Base-by-base conservation (phyloP, 2,329 filamentous ascomycete species). In the Verticillium isaacii region DNA sequence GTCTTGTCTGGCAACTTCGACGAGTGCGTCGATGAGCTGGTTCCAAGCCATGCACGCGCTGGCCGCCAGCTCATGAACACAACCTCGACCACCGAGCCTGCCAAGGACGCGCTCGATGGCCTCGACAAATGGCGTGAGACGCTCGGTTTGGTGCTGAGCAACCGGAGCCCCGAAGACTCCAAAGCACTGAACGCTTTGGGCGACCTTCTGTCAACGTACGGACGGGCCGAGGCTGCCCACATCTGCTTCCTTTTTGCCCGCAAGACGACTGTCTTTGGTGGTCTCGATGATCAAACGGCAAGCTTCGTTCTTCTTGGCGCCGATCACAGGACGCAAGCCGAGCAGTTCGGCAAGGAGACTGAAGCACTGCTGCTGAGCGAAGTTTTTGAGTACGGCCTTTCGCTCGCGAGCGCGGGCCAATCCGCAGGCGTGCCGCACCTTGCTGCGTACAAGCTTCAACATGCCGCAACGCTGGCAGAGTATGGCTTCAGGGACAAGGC, bases 81-180 rank as follows among this genome's bases (percentile, higher is more conserved):
- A n/a, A 82, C 86, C 3, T 81, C 87, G 62, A 80, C 85, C 7
- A 77, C 81, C 8, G 85, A 83, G 2, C 77, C 86, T 36, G 81
- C 87, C 0, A 89, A 87, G 66, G 92, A 95, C 73, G 88, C 89
- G 0, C 80, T 94, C 5, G 90, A 92, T 69, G 95, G 95, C 5
- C 80, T 99, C 23, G 91, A 98, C 69, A 93, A 93, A 73, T 99
- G 95, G 95, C 88, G 88, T 54, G 95, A 99, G 75, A 97, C 95
- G 0, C 78, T 98, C 45, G 86, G 89, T 2, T 80, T 99, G 63
- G 86, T 98, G 32, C 76, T 97, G 52, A 94, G 91, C 76, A 99
- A 99, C 74, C 88, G 95, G 64, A 97, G 90, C 65, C 76, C 84
- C 2, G 89, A 91, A 32, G 95, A 99, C 74, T 82, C 85, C 11